Percentiles rank a stretch among this genome's conserved stretches.
These are phyloP conservation scores for Metschnikowia cerradonensis DNA, from an alignment of 805 yeast species.

Conservation along the genomic window DNA sequence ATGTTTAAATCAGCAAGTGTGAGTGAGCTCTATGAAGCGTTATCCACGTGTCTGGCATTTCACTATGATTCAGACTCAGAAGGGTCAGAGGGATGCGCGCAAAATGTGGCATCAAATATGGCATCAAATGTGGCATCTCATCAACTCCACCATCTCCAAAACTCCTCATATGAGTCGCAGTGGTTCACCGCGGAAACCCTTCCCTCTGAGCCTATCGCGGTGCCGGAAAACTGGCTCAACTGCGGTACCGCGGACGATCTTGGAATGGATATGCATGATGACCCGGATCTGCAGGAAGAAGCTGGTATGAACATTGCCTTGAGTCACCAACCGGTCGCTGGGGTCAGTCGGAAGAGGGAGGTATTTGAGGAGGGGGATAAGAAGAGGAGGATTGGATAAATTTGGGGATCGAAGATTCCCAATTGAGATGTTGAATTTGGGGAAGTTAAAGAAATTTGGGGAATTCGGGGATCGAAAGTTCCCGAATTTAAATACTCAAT, in stretches of 20 bases:
- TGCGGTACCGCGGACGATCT: slow-evolving; percentile 39
- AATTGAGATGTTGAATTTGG: too few relatives aligned
- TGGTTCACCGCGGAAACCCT: slow-evolving; percentile 15
- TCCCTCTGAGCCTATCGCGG: slow-evolving; percentile 13
- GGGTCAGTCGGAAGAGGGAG: slow-evolving; percentile 27
- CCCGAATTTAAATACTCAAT: too few relatives aligned
- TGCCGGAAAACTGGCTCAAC: slow-evolving; percentile 28
- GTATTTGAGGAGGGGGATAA: slow-evolving; percentile 15
- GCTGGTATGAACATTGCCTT: slow-evolving; percentile 43
- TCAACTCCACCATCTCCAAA: too few relatives aligned
- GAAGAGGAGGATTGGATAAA: slow-evolving; percentile 3
- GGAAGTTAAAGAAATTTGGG: too few relatives aligned
- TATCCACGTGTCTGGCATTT: slow-evolving; percentile 36
- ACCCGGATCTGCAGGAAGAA: slow-evolving; percentile 18
- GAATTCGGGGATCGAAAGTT: too few relatives aligned
- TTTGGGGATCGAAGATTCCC: too few relatives aligned
- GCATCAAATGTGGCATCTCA: too few relatives aligned
- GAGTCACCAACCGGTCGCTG: slow-evolving; percentile 35
- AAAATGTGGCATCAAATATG: too few relatives aligned
- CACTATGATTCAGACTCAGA: slow-evolving; percentile 28
- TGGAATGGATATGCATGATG: slow-evolving; percentile 22
- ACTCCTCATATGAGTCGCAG: slow-evolving; percentile 1
- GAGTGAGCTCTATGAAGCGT: slow-evolving; percentile 27
- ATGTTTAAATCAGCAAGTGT: slow-evolving; percentile 6
- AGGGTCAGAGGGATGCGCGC: slow-evolving; percentile 4